Evolutionary conservation across 1,284 basidiomycete species (phyloP).

Genomic region (Moniliella sp.): DNA sequence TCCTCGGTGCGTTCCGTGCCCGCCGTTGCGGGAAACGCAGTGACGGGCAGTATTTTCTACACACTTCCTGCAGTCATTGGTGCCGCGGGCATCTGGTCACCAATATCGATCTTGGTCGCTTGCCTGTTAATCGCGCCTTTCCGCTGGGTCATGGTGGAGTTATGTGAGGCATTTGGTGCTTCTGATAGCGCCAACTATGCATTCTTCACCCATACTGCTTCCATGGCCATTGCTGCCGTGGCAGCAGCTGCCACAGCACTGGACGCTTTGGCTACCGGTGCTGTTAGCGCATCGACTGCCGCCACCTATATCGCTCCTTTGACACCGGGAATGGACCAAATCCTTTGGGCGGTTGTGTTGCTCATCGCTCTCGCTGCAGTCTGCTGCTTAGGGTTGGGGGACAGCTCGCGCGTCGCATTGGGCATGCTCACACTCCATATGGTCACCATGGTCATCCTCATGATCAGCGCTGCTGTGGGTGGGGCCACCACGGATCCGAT

Average conservation of each 20-base stretch:
- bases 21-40: constrained; percentile 18
- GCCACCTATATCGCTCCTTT: constrained; percentile 11
- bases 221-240: too few species aligned
- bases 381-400: constrained; percentile 8
- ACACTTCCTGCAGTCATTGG: constrained; percentile 15
- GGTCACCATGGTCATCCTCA: constrained; percentile 12
- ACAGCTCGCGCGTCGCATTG: constrained; percentile 12
- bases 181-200: constrained; percentile 13
- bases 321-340: constrained; percentile 1
- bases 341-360: constrained; percentile 8
- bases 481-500: constrained; percentile 10
- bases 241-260: constrained; percentile 12
- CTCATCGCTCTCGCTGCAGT: constrained; percentile 8
- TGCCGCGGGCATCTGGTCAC: constrained; percentile 5
- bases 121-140: constrained; percentile 14
- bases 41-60: constrained; percentile 18
- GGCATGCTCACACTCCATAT: constrained; percentile 13
- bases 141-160: constrained; percentile 14
- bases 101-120: constrained; percentile 15
- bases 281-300: constrained; percentile 15
- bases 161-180: constrained; percentile 9
- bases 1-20: constrained; percentile 14
- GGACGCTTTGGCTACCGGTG: constrained; percentile 15
- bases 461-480: constrained; percentile 9
- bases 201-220: constrained; percentile 11